Conservation (phyloP, 495 filamentous ascomycete genomes). For the Parmelia sp. region DNA sequence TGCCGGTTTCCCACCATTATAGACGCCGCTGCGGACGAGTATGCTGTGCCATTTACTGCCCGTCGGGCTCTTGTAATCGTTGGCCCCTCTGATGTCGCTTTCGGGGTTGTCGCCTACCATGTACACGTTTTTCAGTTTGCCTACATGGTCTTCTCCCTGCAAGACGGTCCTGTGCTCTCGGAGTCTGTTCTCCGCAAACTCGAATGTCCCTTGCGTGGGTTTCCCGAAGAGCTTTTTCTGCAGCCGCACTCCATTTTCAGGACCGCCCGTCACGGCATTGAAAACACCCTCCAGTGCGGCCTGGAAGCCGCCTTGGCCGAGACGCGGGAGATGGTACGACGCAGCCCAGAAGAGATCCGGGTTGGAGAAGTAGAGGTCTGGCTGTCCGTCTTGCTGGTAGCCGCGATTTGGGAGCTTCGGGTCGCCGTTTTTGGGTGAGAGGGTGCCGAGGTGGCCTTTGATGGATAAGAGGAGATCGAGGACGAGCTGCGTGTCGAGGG, state of each 20-base stretch:
- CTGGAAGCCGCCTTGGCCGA: constrained; percentile 90
- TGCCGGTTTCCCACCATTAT: constrained; percentile 50
- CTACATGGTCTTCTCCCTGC: neutral
- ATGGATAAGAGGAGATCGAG: constrained; percentile 72
- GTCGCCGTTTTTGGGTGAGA: constrained; percentile 53
- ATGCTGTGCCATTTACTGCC: constrained; percentile 74
- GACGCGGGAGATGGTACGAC: constrained; percentile 71
- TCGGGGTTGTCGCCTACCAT: constrained; percentile 99
- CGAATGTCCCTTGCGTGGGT: constrained; percentile 67
- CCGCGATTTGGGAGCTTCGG: constrained; percentile 58
- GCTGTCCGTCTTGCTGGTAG: constrained; percentile 73
- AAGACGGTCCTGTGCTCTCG: constrained; percentile 44
- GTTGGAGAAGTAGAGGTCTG: constrained; percentile 79
- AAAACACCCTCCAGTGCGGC: constrained; percentile 74
- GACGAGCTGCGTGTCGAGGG: constrained; percentile 75
- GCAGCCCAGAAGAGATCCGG: constrained; percentile 87
- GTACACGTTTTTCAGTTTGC: constrained; percentile 60
- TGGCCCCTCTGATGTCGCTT: constrained; percentile 87
- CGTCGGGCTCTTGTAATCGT: constrained; percentile 56
- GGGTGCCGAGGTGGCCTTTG: constrained; percentile 68
- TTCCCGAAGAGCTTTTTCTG: constrained; percentile 73
- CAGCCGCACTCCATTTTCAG: constrained; percentile 49
- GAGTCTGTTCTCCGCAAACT: constrained; percentile 73
- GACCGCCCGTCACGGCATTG: constrained; percentile 61
- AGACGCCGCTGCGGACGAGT: constrained; percentile 82